Conservation (phyloP, 176 grass and related monocot genomes). For the Aegilops sharonensis region DNA sequence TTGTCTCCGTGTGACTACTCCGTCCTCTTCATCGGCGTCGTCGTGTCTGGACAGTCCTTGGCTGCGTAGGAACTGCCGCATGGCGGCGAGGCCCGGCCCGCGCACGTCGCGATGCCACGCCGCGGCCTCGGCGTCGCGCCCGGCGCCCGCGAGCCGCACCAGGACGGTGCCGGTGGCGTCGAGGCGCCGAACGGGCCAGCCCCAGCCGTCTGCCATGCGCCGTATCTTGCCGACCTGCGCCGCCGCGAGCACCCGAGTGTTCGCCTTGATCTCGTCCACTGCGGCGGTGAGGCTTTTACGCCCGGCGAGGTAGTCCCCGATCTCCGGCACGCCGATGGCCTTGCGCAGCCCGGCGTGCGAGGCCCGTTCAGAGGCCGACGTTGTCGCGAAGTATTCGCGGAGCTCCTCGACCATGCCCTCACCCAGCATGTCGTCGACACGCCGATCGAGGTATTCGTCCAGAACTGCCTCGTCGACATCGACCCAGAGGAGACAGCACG, state of each 20-base stretch:
- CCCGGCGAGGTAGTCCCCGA: conserved; percentile 48
- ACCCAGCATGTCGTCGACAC: conserved; percentile 89
- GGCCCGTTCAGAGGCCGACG: conserved; percentile 44
- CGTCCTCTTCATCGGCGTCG: not conserved
- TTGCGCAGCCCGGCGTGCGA: conserved; percentile 61
- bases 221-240: conserved; percentile 77
- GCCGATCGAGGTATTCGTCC: conserved; percentile 63
- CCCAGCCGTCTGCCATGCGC: conserved; percentile 47
- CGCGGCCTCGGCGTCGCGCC: conserved; percentile 18
- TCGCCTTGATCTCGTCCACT: conserved; percentile 71
- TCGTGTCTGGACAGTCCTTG: not conserved
- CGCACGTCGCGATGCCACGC: conserved; percentile 71
- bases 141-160: conserved; percentile 47
- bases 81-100: conserved; percentile 50
- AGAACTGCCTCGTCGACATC: conserved; percentile 60
- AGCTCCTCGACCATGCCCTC: conserved; percentile 79
- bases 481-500: conserved; percentile 92
- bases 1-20: not conserved
- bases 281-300: conserved; percentile 39
- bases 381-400: conserved; percentile 56
- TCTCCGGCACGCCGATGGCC: conserved; percentile 88
- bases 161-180: conserved; percentile 61
- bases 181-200: conserved; percentile 67
- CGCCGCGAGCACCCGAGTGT: conserved; percentile 73
- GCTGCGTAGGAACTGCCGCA: conserved; percentile 46